Evolutionary conservation across 305 asterid genomes (phyloP).

Genomic region (Fraxinus velutina): DNA sequence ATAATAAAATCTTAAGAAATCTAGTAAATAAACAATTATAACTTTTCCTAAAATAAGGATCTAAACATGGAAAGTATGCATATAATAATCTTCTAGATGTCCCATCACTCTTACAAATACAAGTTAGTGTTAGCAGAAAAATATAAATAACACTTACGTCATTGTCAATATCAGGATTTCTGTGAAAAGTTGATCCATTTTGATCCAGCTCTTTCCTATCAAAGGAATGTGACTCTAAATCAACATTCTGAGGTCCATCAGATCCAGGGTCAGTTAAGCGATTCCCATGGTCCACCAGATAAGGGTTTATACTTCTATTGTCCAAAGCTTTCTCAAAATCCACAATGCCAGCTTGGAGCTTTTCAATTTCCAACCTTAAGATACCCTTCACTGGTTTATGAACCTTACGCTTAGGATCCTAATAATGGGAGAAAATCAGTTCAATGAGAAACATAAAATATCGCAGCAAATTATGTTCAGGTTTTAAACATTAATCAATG

Average conservation of each 20-base stretch:
- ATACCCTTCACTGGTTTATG: constrained; percentile 97
- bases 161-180: constrained; percentile 44
- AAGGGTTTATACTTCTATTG: constrained; percentile 47
- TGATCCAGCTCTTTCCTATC: constrained; percentile 52
- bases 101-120: constrained; percentile 10
- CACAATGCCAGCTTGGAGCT: constrained; percentile 62
- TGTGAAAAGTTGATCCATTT: constrained; percentile 65
- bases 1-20: background rate
- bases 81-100: background rate
- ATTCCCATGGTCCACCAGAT: constrained; percentile 50
- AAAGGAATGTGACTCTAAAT: constrained; percentile 48
- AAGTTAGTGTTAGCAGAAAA: background rate
- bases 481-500: constrained; percentile 1
- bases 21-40: background rate
- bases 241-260: constrained; percentile 36
- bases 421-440: constrained; percentile 26
- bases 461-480: constrained; percentile 6
- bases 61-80: background rate
- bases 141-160: constrained; percentile 49
- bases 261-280: constrained; percentile 42
- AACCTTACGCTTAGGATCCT: constrained; percentile 97
- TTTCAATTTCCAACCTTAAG: constrained; percentile 89
- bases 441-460: constrained; percentile 24
- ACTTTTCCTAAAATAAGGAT: background rate
- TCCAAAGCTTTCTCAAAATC: constrained; percentile 63